These are phyloP conservation scores for Fraxinus platypoda DNA, from an alignment of 305 asterid species.

Conservation along the genomic window DNA sequence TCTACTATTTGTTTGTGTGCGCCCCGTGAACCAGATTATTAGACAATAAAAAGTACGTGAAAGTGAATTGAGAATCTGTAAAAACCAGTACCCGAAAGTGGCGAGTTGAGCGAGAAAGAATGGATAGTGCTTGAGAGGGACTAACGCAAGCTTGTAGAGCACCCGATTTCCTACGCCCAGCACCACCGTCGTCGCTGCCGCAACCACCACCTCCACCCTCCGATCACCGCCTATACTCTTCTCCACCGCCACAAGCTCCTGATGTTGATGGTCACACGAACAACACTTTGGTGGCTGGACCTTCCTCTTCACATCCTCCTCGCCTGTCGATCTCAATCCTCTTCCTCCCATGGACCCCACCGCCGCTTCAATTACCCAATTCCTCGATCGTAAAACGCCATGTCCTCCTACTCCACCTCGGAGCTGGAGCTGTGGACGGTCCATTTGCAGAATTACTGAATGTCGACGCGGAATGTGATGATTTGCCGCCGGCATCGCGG, in stretches of 20 bases:
- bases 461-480: constrained; percentile 28
- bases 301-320: constrained; percentile 23
- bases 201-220: constrained; percentile 61
- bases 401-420: constrained; percentile 14
- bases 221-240: constrained; percentile 37
- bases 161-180: constrained; percentile 94
- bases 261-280: constrained; percentile 38
- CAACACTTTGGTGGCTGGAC: constrained; percentile 34
- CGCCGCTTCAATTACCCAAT: constrained; percentile 43
- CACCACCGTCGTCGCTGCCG: constrained; percentile 76
- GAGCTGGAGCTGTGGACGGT: constrained; percentile 23
- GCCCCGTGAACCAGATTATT: neutral
- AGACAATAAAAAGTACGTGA: neutral
- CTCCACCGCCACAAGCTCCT: constrained; percentile 38
- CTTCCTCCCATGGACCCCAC: constrained; percentile 21
- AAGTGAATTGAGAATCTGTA: neutral
- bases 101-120: constrained; percentile 95
- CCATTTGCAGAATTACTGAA: constrained; percentile 22
- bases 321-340: constrained; percentile 2
- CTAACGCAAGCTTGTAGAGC: constrained; percentile 87
- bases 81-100: constrained; percentile 70
- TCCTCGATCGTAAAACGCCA: constrained; percentile 34
- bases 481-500: constrained; percentile 24
- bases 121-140: constrained; percentile 82
- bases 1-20: neutral